Evolutionary conservation across 1,284 basidiomycete genomes (phyloP).

Genomic region (Boletellus deceptivus): DNA sequence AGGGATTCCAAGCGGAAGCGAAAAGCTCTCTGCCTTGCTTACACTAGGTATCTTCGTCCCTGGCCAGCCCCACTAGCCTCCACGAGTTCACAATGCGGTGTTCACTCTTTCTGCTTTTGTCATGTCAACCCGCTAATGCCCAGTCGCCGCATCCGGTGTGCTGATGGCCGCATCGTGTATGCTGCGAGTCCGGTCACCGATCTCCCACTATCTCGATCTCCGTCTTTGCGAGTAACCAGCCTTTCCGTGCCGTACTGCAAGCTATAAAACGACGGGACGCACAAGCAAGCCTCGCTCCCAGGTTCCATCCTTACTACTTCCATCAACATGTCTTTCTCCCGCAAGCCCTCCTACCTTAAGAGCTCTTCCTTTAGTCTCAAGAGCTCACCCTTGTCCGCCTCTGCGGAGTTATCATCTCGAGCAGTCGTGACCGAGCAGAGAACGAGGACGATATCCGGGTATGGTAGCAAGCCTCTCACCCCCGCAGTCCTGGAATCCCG

Average conservation of each 20-base stretch:
- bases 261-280: constrained; percentile 20
- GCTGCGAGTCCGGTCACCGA: neutral
- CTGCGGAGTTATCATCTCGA: constrained; percentile 7
- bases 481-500: constrained; percentile 16
- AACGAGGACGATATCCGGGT: constrained; percentile 22
- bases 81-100: constrained; percentile 4
- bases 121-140: neutral
- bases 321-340: constrained; percentile 19
- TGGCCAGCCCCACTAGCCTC: neutral
- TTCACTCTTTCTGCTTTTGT: constrained; percentile 12
- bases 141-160: neutral
- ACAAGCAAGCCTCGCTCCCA: neutral
- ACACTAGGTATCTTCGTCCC: neutral
- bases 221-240: neutral
- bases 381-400: constrained; percentile 11
- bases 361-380: constrained; percentile 3
- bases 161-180: constrained; percentile 22
- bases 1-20: constrained; percentile 1
- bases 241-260: neutral
- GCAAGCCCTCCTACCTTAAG: constrained; percentile 1
- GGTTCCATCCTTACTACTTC: neutral
- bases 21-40: neutral
- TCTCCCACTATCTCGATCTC: neutral
- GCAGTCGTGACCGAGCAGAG: constrained; percentile 4
- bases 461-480: constrained; percentile 19